phyloP scores from a whole-genome alignment of 129 eudicot species.

The Ambrosia trifida region DNA sequence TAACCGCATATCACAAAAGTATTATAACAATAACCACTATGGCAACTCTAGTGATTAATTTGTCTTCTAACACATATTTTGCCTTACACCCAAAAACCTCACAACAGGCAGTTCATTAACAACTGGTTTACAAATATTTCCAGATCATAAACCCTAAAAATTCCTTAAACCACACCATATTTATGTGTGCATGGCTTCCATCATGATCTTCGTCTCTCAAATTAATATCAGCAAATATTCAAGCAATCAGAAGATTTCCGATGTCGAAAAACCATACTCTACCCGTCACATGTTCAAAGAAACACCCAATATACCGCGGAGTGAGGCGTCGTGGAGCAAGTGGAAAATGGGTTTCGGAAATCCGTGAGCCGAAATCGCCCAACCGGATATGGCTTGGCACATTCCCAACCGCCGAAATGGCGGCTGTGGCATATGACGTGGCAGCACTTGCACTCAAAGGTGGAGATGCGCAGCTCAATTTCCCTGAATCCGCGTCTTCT shows the following conservation, averaged over 20 bases:
- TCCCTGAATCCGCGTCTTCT: conserved; percentile 38
- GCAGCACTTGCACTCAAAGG: conserved; percentile 53
- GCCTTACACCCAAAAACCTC: conserved; percentile 41
- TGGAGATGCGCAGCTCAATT: conserved; percentile 38
- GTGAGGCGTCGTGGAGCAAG: conserved; percentile 41
- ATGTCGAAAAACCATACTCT: conserved; percentile 2
- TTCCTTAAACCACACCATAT: conserved; percentile 8
- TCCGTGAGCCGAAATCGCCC: conserved; percentile 51
- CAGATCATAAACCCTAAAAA: conserved; percentile 14
- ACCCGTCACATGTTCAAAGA: conserved; percentile 21
- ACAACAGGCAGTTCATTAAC: conserved; percentile 25
- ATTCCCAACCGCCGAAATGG: conserved; percentile 50
- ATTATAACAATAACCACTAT: neutral
- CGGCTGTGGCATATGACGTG: conserved; percentile 51
- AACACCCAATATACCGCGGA: conserved; percentile 42
- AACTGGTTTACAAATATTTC: conserved; percentile 35
- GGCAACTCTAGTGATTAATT: conserved; percentile 2
- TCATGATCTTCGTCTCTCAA: conserved; percentile 13
- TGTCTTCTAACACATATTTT: conserved; percentile 24
- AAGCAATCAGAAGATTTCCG: neutral
- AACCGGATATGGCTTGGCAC: conserved; percentile 54
- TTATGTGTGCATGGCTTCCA: conserved; percentile 36
- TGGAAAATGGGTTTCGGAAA: conserved; percentile 53
- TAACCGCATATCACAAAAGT: neutral
- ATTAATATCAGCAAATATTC: neutral